Conservation (phyloP, 2,329 filamentous ascomycete species). For the Penicillium sp. region DNA sequence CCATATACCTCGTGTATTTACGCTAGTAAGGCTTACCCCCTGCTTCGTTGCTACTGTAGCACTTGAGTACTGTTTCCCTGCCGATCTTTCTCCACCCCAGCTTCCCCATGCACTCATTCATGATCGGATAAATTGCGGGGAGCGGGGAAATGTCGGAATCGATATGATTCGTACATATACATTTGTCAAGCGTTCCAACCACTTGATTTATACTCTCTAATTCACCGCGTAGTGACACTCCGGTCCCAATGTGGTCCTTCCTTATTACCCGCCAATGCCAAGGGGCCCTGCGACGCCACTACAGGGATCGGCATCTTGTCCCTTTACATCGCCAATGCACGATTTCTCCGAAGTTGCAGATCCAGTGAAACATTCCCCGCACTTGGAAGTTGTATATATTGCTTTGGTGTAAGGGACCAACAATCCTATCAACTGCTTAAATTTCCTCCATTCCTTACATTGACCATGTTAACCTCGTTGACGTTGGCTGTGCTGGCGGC, state of each 20-base stretch:
- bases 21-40: not conserved
- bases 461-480: conserved; percentile 11
- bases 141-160: not conserved
- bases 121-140: not conserved
- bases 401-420: not conserved
- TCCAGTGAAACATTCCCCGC: conserved; percentile 7
- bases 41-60: not conserved
- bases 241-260: not conserved
- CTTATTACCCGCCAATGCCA: not conserved
- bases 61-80: not conserved
- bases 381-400: conserved; percentile 4
- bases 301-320: conserved; percentile 7
- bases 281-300: conserved; percentile 5
- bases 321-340: not conserved
- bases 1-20: too few relatives aligned
- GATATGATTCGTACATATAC: not conserved
- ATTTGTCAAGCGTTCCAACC: too few relatives aligned
- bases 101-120: not conserved
- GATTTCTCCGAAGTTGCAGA: not conserved
- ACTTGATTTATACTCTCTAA: not conserved
- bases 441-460: not conserved
- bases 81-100: not conserved
- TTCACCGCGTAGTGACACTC: not conserved
- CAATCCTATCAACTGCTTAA: not conserved
- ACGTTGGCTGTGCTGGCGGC: conserved; percentile 18